phyloP scores from a whole-genome alignment of 305 asterid genomes.

The Solanum chacoense region DNA sequence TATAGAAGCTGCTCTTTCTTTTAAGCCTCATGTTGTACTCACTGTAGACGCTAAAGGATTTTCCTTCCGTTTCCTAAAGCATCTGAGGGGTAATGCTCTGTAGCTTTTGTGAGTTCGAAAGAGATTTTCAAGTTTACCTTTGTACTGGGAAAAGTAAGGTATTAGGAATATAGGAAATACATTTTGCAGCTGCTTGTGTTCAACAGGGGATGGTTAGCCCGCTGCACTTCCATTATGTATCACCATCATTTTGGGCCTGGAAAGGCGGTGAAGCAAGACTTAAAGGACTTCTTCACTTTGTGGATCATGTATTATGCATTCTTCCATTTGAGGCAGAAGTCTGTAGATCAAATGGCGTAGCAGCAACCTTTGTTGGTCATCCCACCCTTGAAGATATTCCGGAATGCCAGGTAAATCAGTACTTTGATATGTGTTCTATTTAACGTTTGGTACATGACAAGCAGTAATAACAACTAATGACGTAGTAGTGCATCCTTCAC shows the following conservation, averaged over 20 bases:
- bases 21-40: constrained; percentile 75
- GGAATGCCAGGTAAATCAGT: constrained; percentile 42
- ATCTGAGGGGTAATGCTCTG: constrained; percentile 43
- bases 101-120: background rate
- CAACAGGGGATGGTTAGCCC: constrained; percentile 33
- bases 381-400: constrained; percentile 75
- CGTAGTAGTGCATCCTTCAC: background rate
- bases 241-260: constrained; percentile 99
- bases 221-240: constrained; percentile 74
- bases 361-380: constrained; percentile 91
- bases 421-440: background rate
- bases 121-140: constrained; percentile 11
- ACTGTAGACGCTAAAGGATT: constrained; percentile 92
- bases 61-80: constrained; percentile 80
- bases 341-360: constrained; percentile 57
- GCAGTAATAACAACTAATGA: background rate
- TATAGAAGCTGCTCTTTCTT: constrained; percentile 53
- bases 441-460: background rate
- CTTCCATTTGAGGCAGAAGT: constrained; percentile 88
- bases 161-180: constrained; percentile 31
- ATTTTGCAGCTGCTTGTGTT: constrained; percentile 61
- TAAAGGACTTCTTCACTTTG: constrained; percentile 49
- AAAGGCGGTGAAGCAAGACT: constrained; percentile 89
- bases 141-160: constrained; percentile 20
- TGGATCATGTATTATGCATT: constrained; percentile 84